Base-by-base conservation (phyloP, 2,329 filamentous ascomycete genomes). In the Tolypocladium amazonense region DNA sequence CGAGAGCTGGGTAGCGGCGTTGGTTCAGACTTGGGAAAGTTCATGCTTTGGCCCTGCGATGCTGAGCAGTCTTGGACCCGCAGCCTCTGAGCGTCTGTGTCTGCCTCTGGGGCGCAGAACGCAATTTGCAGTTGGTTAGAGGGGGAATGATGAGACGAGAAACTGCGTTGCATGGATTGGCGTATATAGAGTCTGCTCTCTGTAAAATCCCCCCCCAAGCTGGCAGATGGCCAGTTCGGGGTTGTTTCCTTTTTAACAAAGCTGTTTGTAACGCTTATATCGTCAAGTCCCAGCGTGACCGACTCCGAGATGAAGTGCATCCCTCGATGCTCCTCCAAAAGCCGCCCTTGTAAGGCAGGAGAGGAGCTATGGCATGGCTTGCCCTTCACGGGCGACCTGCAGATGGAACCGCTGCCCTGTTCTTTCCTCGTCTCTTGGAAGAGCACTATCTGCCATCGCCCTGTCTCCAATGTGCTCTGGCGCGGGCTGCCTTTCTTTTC, bases 21-120 rank as follows among this genome's bases (percentile, higher is more conserved):
- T 62, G 57, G 54, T 61, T 59, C 56, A 43, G 52, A 43, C 41
- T 59, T 58, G 50, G 58, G 37, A 50, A 53, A 45, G 3, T 62
- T 33, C 25, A 45, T 35, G 54, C 63, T 65, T 63, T 65, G 70
- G 72, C 69, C 72, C 71, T 71, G 70, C 68, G 65, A 66, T 70
- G 68, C 68, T 69, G 67, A 72, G 68, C 73, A 78, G 76, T 77
- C 76, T 79, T 77, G 68, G 77, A 79, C 76, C 75, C 76, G 69
- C 70, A 69, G 70, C 71, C 69, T 75, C 75, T 75, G 73, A 69
- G 71, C 75, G 70, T 41, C 39, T 23, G 38, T 12, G 47, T 33
- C 50, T 53, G 27, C 50, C 6, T 5, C 27, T 18, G 3, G 52
- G 33, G 54, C 41, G 23, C 45, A 27, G 58, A 38, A 56, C 35